phyloP scores from a whole-genome alignment of 352 stramenopile genomes.

The Ophiocytium majus region DNA sequence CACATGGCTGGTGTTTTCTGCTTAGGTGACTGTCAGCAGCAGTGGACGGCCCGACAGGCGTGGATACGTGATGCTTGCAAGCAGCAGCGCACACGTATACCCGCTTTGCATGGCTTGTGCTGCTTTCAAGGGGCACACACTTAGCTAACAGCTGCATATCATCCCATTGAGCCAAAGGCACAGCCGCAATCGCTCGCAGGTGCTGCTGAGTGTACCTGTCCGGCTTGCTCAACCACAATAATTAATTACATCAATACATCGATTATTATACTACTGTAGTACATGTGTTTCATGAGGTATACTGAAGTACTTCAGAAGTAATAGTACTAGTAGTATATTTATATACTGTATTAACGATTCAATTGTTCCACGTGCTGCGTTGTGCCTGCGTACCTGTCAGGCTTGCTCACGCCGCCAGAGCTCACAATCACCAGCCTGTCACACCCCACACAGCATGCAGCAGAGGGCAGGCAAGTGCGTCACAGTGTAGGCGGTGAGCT shows the following conservation, averaged over 20 bases:
- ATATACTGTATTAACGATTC: no score
- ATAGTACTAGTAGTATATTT: no score
- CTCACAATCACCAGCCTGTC: constrained; percentile 62
- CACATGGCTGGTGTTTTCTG: neutral
- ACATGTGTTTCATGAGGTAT: no score
- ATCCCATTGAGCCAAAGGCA: no score
- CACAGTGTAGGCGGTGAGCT: neutral
- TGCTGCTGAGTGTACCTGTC: no score
- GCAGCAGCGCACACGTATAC: neutral
- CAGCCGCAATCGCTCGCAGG: no score
- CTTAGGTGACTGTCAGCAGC: neutral
- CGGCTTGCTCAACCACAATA: neutral
- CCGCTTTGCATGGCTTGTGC: no score
- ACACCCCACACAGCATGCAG: neutral
- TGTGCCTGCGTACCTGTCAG: constrained; percentile 36
- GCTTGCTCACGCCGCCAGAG: constrained; percentile 63
- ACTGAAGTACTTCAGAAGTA: no score
- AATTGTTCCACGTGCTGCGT: no score
- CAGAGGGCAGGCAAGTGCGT: neutral
- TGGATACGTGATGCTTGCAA: neutral
- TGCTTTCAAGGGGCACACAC: no score
- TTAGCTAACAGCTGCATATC: no score
- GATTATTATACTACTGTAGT: neutral
- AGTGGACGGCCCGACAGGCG: neutral
- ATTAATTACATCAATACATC: neutral